phyloP scores from a whole-genome alignment of 23 red algal species.

The Gracilaria caudata region DNA sequence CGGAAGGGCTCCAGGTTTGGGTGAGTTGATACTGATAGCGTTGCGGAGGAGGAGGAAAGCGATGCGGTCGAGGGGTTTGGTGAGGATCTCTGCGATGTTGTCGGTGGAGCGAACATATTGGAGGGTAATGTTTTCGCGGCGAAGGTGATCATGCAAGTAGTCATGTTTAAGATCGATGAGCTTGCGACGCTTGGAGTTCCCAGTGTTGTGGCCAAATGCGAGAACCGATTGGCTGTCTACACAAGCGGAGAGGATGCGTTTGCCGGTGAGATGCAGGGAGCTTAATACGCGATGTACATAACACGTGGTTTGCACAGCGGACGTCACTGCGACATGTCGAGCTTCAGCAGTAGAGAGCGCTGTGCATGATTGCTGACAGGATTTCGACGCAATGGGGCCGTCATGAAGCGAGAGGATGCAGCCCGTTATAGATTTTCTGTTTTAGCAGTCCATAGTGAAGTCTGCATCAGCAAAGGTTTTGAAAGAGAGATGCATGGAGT shows the following conservation, averaged over 20 bases:
- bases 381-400: background rate
- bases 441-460: background rate
- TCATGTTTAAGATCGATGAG: conserved; percentile 38
- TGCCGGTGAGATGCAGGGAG: background rate
- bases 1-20: background rate
- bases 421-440: conserved; percentile 12
- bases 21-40: background rate
- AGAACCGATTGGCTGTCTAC: conserved; percentile 33
- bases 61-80: background rate
- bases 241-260: background rate
- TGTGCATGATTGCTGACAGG: background rate
- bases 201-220: conserved; percentile 9
- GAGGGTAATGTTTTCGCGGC: background rate
- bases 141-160: conserved; percentile 36
- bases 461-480: conserved; percentile 17
- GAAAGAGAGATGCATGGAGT: background rate
- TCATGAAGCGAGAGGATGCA: background rate
- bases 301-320: background rate
- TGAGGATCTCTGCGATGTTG: conserved; percentile 26
- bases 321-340: conserved; percentile 4
- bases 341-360: conserved; percentile 4
- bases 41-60: background rate
- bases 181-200: conserved; percentile 38
- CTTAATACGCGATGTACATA: background rate
- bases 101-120: background rate